Percentiles rank a stretch among this genome's conserved stretches.
Conservation (phyloP, 345 rosid species). For the Gossypium sturtianum region DNA sequence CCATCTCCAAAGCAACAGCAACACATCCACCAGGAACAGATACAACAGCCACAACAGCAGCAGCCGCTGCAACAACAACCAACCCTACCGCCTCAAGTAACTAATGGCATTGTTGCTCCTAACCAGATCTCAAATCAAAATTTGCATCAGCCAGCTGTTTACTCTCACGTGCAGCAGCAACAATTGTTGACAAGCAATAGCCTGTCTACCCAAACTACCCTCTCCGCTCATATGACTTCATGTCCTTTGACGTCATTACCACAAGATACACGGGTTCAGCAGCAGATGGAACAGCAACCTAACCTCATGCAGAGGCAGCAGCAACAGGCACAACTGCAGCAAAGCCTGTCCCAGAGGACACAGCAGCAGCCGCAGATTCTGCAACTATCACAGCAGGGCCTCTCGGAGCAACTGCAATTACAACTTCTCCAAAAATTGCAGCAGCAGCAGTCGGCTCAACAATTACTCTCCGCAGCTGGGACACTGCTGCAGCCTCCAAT, state of each 20-base stretch:
- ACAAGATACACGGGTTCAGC: slow-evolving; percentile 57
- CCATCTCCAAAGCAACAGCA: slow-evolving; percentile 28
- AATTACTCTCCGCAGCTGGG: slow-evolving; percentile 48
- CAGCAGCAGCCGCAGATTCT: slow-evolving; percentile 53
- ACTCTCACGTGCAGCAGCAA: slow-evolving; percentile 55
- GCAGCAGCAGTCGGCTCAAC: slow-evolving; percentile 55
- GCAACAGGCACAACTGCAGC: slow-evolving; percentile 63
- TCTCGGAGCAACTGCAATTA: slow-evolving; percentile 74
- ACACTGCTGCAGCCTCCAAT: slow-evolving; percentile 64
- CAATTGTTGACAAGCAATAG: slow-evolving; percentile 41
- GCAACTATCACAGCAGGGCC: slow-evolving; percentile 55
- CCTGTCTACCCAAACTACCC: slow-evolving; percentile 34
- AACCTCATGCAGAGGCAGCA: slow-evolving; percentile 48
- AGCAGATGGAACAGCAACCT: slow-evolving; percentile 62
- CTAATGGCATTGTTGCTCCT: slow-evolving; percentile 36
- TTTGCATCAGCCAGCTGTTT: slow-evolving; percentile 43
- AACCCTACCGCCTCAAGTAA: slow-evolving; percentile 37
- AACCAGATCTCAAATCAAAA: slow-evolving; percentile 43
- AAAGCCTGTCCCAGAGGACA: slow-evolving; percentile 47
- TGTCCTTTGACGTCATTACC: slow-evolving; percentile 50
- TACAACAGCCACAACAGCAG: slow-evolving; percentile 27
- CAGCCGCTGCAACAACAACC: slow-evolving; percentile 39
- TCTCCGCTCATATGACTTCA: slow-evolving; percentile 40
- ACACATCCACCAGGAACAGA: slow-evolving; percentile 11
- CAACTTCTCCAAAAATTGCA: slow-evolving; percentile 62